Percentiles rank a stretch among this genome's conserved stretches.
Evolutionary conservation across 306 rosid species (phyloP).

Genomic region (Cucumis melo): DNA sequence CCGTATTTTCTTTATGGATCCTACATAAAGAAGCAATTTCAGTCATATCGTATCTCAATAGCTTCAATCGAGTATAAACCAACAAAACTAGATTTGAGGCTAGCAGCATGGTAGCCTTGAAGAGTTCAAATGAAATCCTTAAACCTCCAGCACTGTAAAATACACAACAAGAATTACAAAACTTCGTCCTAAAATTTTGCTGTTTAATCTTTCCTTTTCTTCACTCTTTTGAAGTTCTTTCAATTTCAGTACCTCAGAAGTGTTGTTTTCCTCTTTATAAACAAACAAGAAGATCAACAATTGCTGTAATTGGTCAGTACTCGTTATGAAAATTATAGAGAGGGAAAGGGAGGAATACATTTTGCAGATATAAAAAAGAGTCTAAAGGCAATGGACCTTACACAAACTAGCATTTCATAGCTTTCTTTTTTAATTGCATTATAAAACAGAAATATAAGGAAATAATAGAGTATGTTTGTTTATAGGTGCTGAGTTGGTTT

Average conservation of each 20-base stretch:
- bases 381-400: background rate
- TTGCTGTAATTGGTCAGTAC: too few species aligned
- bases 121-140: background rate
- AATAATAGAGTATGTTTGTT: too few species aligned
- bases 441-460: background rate
- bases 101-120: background rate
- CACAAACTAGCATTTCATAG: background rate
- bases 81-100: background rate
- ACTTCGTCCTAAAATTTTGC: background rate
- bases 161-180: background rate
- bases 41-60: background rate
- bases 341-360: background rate
- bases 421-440: background rate
- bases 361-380: background rate
- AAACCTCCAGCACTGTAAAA: background rate
- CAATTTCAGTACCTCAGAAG: background rate
- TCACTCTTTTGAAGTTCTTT: background rate
- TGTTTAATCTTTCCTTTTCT: background rate
- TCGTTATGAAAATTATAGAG: background rate
- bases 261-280: background rate
- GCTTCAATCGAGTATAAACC: background rate
- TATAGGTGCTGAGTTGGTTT: too few species aligned
- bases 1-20: conserved; percentile 57
- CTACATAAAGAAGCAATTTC: conserved; percentile 20
- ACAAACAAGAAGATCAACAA: background rate